Base-by-base conservation (phyloP, 495 filamentous ascomycete genomes). In the Aspergillus leporis region DNA sequence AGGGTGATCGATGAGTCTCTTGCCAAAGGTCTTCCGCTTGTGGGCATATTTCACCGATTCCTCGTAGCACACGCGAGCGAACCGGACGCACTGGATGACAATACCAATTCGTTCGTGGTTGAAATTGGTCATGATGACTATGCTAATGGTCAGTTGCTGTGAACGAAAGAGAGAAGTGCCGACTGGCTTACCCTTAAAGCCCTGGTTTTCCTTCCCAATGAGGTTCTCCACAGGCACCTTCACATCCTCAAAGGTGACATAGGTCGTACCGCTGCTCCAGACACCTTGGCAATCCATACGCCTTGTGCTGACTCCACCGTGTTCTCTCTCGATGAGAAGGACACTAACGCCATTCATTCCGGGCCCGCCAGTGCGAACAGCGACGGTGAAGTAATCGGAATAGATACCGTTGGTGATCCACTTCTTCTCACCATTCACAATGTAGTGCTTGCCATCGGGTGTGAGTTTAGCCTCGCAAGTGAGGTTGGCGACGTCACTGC, bases 381-480 rank as follows among this genome's bases (percentile, higher is more conserved):
- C 94, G 34, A 89, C 91, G 53, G 94, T 98, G 81, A 98, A 98
- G 78, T 97, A 98, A 71, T 98, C 94, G 56, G 81, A 83, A 90
- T 90, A 97, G 61, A 97, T 83, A 66, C 94, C 94, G 79, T 98
- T 98, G 68, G 93, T 97, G 74, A 98, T 98, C 94, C 94, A 98
- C 76, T 98, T 98, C 87, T 98, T 98, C 83, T 97, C 94, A 43
- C 94, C 94, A 70, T 98, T 98, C 74, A 98, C 94, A 59, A 98
- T 97, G 74, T 95, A 98, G 74, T 97, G 91, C 82, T 97, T 98
- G 68, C 94, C 94, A 69, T 97, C 93, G 64, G 91, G 85, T 53
- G 81, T 87, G 45, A 96, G 87, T 78, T 95, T 96, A 28, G 94
- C 94, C 80, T 97, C 92, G 71, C 93, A 97, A 23, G 87, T 93